Conservation (phyloP, 1,284 basidiomycete genomes). For the Sporisorium graminicola region DNA sequence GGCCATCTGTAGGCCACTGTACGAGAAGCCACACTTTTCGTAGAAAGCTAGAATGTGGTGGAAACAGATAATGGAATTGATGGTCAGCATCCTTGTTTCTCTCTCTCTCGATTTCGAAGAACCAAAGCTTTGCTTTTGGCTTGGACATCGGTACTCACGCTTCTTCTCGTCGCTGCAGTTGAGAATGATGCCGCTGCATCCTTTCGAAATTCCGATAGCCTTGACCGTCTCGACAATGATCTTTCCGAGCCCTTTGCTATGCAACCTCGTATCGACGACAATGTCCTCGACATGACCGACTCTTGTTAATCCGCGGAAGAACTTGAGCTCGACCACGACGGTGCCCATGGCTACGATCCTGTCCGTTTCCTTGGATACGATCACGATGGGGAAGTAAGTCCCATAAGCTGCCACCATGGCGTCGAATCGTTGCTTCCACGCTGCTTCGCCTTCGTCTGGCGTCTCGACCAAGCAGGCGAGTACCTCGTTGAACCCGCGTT, state of each 20-base stretch:
- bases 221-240: conserved; percentile 84
- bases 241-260: conserved; percentile 90
- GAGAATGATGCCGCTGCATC: conserved; percentile 92
- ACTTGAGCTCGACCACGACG: conserved; percentile 91
- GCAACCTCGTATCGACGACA: conserved; percentile 84
- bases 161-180: conserved; percentile 93
- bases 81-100: not conserved
- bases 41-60: conserved; percentile 85
- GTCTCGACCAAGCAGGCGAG: conserved; percentile 83
- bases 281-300: conserved; percentile 98
- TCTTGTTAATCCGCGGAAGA: conserved; percentile 82
- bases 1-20: conserved; percentile 64
- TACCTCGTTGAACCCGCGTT: conserved; percentile 83
- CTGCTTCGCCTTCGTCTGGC: conserved; percentile 79
- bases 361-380: conserved; percentile 81
- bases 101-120: not conserved
- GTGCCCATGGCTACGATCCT: conserved; percentile 87
- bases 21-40: conserved; percentile 83
- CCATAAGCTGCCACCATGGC: conserved; percentile 33
- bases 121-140: not conserved
- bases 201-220: conserved; percentile 81
- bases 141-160: conserved; percentile 74
- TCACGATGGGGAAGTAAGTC: conserved; percentile 84
- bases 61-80: not conserved
- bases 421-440: conserved; percentile 68